A percentile compares a stretch with the other conserved stretches of the same genome.
Conservation (phyloP, 2,329 filamentous ascomycete species). For the Diaporthe velutina region DNA sequence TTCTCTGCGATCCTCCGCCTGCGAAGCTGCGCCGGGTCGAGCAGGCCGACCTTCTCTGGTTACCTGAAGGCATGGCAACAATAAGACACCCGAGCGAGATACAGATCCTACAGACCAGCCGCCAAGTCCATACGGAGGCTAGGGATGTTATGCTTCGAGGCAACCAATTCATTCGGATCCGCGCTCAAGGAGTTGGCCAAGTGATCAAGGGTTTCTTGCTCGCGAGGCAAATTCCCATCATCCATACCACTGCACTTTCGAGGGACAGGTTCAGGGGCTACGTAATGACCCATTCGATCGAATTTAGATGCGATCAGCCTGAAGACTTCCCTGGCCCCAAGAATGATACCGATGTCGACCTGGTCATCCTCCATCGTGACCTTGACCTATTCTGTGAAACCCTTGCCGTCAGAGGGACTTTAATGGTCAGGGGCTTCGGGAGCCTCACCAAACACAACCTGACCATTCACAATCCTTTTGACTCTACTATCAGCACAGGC, state of each 20-base stretch:
- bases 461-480: conserved; percentile 28
- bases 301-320: neutral
- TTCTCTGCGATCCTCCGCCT: conserved; percentile 30
- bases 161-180: conserved; percentile 32
- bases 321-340: neutral
- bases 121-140: conserved; percentile 31
- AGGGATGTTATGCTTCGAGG: conserved; percentile 22
- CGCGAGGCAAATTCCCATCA: neutral
- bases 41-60: conserved; percentile 24
- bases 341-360: neutral
- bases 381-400: conserved; percentile 22
- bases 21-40: conserved; percentile 16
- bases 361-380: conserved; percentile 30
- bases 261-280: conserved; percentile 25
- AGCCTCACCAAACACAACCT: conserved; percentile 3
- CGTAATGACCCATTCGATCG: conserved; percentile 23
- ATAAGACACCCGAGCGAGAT: conserved; percentile 13
- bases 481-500: neutral
- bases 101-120: conserved; percentile 28
- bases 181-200: conserved; percentile 9
- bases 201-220: conserved; percentile 17
- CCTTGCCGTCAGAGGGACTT: neutral
- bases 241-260: neutral
- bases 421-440: neutral
- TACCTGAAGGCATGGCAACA: neutral